Evolutionary conservation across 129 eudicot species (phyloP), one percentile per base, ranked within the genome.

Genomic region (Helianthus tuberosus): DNA sequence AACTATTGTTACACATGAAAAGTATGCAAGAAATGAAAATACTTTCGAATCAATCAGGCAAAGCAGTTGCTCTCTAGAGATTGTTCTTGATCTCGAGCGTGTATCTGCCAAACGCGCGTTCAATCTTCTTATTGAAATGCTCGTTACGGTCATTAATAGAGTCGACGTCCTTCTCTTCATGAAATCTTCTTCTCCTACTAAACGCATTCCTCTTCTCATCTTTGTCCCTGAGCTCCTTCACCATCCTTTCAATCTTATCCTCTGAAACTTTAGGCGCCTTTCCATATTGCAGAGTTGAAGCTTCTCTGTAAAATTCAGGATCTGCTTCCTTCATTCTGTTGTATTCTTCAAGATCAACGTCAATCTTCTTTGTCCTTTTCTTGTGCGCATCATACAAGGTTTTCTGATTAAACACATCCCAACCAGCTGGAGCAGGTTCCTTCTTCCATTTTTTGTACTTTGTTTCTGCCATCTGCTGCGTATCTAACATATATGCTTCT

Each of bases 321-420:
- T 91, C 99, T 5, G 91, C 88, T 79, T 86, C 99, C 79, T 95
- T 95, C 97, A 91, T 75, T 77, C 75, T 84, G 72, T 84, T 91
- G 81, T 95, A 95, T 58, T 87, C 97, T 43, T 86, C 96, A 27
- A 88, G 81, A 70, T 95, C 97, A 73, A 95, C 77, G 3, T 80
- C 81, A 63, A 95, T 69, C 36, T 87, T 87, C 68, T 95, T 95
- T 11, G 97, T 89, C 27, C 99, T 83, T 64, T 89, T 95, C 92
- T 91, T 95, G 86, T 95, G 84, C 48, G 99, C 99, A 74, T 95
- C 77, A 77, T 91, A 95, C 82, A 95, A 70, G 12, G 97, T 87
- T 78, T 87, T 88, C 85, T 95, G 97, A 74, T 95, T 95, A 66
- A 95, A 95, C 69, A 95, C 99, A 80, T 94, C 99, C 99, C 99